Base-by-base conservation (phyloP, 2,329 filamentous ascomycete species). In the Trichoderma hamatum region DNA sequence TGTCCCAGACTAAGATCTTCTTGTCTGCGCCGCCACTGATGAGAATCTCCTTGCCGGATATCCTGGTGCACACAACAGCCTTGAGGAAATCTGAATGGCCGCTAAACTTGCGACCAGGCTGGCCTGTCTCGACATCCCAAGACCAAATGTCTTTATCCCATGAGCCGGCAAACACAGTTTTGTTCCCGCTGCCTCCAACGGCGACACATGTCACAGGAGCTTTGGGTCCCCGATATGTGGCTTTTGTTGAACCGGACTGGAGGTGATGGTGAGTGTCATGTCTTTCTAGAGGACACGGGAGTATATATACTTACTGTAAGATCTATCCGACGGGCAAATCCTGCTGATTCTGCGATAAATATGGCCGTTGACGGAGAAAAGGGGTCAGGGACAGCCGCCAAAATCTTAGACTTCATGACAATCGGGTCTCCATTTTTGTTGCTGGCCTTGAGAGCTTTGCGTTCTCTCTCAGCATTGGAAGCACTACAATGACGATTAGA, bases 131-230 rank as follows among this genome's bases (percentile, higher is more conserved):
- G 36, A 90, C 82, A 74, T 92, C 85, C 92, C 93, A 97, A 36
- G 91, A 92, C 90, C 94, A 97, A 69, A 98, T 86, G 24, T 88
- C 86, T 81, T 97, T 97, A 81, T 99, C 95, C 96, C 96, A 99
- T 70, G 90, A 96, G 39, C 94, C 95, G 28, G 93, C 93, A 78
- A 93, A 97, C 13, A 97, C 77, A 1, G 85, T 91, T 62, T 78
- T 80, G 70, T 83, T 84, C 30, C 81, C 81, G 4, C 82, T 78
- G 16, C 88, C 86, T 55, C 87, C 89, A 43, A 93, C 83, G 19
- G 91, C 88, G 32, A 97, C 80, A 73, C 91, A 92, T 11, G 93
- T 95, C 11, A 97, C 84, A 1, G 96, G 96, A 3, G 93, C 91
- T 56, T 86, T 86, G 21, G 94, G 92, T 2, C 93, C 93, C 75